Evolutionary conservation across 1,284 basidiomycete species (phyloP).

Genomic region (Pseudozyma tsukubaensis): DNA sequence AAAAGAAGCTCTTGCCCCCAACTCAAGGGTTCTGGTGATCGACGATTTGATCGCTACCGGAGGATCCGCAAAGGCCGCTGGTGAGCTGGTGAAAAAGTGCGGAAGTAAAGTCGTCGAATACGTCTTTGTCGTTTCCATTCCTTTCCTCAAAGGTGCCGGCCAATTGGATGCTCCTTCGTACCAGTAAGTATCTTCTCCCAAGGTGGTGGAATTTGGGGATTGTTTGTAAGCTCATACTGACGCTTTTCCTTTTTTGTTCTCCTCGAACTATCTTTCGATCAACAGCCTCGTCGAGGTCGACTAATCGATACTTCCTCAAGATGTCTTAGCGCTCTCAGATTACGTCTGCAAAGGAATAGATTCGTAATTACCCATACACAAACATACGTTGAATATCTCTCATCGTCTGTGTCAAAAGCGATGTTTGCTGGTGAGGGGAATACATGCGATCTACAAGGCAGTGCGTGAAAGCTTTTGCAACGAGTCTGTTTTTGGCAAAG

Average conservation of each 20-base stretch:
- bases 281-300: slow-evolving; percentile 54
- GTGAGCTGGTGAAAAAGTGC: slow-evolving; percentile 84
- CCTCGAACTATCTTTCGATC: neutral
- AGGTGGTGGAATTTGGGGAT: neutral
- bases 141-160: slow-evolving; percentile 81
- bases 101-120: slow-evolving; percentile 90
- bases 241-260: neutral
- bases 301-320: slow-evolving; percentile 5
- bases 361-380: too few relatives aligned
- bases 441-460: slow-evolving; percentile 51
- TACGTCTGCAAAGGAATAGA: too few relatives aligned
- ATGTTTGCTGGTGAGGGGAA: neutral
- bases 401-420: neutral
- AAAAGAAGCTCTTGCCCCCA: slow-evolving; percentile 80
- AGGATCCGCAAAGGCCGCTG: slow-evolving; percentile 93
- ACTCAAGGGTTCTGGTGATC: slow-evolving; percentile 86
- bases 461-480: slow-evolving; percentile 67
- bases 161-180: slow-evolving; percentile 86
- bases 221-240: slow-evolving; percentile 3
- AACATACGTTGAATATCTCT: too few relatives aligned
- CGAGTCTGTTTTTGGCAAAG: slow-evolving; percentile 51
- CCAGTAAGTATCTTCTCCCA: slow-evolving; percentile 48
- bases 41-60: slow-evolving; percentile 98
- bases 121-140: slow-evolving; percentile 90
- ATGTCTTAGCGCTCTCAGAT: too few relatives aligned